Conservation (phyloP, 495 filamentous ascomycete genomes). For the Aspergillus carlsbadensis region DNA sequence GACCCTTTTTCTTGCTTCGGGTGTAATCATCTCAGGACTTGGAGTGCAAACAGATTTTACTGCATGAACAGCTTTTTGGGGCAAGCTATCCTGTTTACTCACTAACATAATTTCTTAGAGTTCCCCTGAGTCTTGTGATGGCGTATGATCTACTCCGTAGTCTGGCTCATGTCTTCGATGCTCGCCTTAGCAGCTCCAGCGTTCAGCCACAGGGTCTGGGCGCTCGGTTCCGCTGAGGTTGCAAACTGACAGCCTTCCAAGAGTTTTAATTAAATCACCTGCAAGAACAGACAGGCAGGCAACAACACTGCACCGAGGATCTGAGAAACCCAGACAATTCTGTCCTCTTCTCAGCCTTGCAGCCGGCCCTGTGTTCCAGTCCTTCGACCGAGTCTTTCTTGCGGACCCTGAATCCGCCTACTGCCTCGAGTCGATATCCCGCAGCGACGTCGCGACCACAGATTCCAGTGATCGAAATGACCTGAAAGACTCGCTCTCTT, state of each 20-base stretch:
- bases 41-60: too few relatives aligned
- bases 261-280: slow-evolving; percentile 2
- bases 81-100: too few relatives aligned
- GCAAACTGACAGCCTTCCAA: background rate
- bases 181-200: slow-evolving; percentile 1
- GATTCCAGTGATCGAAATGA: background rate
- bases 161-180: background rate
- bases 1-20: too few relatives aligned
- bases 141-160: too few relatives aligned
- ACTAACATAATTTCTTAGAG: too few relatives aligned
- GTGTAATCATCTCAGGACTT: too few relatives aligned
- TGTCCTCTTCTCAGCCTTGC: background rate
- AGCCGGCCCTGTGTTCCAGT: background rate
- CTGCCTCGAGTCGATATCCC: background rate
- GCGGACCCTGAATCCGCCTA: background rate
- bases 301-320: background rate
- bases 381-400: background rate
- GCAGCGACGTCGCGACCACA: slow-evolving; percentile 1
- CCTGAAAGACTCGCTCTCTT: background rate
- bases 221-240: background rate
- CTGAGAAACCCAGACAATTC: background rate
- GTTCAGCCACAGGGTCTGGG: background rate
- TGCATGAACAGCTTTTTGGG: too few relatives aligned
- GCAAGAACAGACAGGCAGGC: background rate
- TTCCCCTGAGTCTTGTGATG: too few relatives aligned